These are phyloP conservation scores for Saussurea involucrata DNA, from an alignment of 129 eudicot genomes.

Conservation along the genomic window DNA sequence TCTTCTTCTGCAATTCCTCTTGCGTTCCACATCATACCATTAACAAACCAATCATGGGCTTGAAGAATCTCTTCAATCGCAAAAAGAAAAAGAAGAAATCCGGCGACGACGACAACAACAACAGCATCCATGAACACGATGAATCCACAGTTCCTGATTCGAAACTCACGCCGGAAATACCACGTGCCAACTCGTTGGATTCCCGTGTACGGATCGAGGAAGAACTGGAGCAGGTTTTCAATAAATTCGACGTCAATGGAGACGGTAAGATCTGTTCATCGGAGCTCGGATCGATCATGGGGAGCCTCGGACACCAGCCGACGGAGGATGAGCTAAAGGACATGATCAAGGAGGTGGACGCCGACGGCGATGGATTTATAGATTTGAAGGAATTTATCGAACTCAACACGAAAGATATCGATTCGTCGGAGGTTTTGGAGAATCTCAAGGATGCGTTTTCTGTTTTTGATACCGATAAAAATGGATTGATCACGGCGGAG, in stretches of 20 bases:
- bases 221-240: conserved; percentile 68
- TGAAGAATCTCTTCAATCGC: conserved; percentile 40
- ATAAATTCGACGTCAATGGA: conserved; percentile 64
- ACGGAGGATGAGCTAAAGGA: conserved; percentile 40
- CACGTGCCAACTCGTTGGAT: conserved; percentile 16
- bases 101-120: not conserved
- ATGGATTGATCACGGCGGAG: conserved; percentile 68
- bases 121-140: not conserved
- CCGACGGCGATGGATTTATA: conserved; percentile 77
- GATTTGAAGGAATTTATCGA: conserved; percentile 58
- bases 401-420: conserved; percentile 62
- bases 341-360: conserved; percentile 63
- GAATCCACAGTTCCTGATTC: not conserved
- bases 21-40: not conserved
- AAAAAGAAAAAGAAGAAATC: conserved; percentile 32
- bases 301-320: conserved; percentile 55
- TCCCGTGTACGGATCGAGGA: conserved; percentile 51
- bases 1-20: too few relatives aligned
- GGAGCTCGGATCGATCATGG: conserved; percentile 69
- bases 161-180: conserved; percentile 2
- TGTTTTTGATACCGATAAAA: conserved; percentile 58
- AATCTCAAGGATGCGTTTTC: conserved; percentile 56
- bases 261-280: conserved; percentile 65
- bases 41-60: conserved; percentile 34
- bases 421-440: conserved; percentile 51